Evolutionary conservation across 805 yeast species (phyloP), one percentile per base, ranked within the genome.

Genomic region (Monosporozyma solicola): DNA sequence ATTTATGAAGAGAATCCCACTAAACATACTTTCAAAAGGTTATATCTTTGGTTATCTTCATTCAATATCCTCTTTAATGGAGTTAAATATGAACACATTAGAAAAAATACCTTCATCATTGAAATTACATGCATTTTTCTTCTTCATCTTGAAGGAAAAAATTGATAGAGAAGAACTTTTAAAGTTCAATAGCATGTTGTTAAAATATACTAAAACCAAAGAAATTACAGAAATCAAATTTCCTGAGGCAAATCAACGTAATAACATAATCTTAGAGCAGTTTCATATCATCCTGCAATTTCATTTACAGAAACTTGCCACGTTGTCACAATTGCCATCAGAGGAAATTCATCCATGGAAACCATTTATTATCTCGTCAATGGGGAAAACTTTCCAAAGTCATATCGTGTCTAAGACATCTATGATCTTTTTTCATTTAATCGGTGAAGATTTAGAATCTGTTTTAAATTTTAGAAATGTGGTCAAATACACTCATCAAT

Each of bases 341-440:
- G n/a, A 47, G 27, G 57, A 25, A 29, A 32, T 11, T 8, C 29
- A 52, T 49, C 8, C 51, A 2, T 60, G 70, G 61, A 55, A 57
- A 10, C 54, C 49, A 5, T 65, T 64, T 57, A 64, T 69, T 16
- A 64, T 66, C 10, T 51, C 57, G 3, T 73, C 77, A 1, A 66
- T 77, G 50, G 61, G 67, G 15, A 72, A 69, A 48, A 76, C 82
- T 0, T 79, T 78, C 53, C 83, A 78, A 58, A 76, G 73, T 41
- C 66, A 63, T 24, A 55, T 53, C 6, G 68, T 72, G 44, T 63
- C 66, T 44, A 69, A 60, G 55, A 62, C 65, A 54, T 75, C 73
- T 53, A 72, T 68, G 59, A 64, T 53, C 57, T 69, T 69, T 55
- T 70, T 65, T 52, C 51, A 22, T 49, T 60, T 5, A 57, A 59